Percentiles rank a stretch among this genome's conserved stretches.
Evolutionary conservation across 1,139 yeast species (phyloP).

Genomic region (Candida sojae): DNA sequence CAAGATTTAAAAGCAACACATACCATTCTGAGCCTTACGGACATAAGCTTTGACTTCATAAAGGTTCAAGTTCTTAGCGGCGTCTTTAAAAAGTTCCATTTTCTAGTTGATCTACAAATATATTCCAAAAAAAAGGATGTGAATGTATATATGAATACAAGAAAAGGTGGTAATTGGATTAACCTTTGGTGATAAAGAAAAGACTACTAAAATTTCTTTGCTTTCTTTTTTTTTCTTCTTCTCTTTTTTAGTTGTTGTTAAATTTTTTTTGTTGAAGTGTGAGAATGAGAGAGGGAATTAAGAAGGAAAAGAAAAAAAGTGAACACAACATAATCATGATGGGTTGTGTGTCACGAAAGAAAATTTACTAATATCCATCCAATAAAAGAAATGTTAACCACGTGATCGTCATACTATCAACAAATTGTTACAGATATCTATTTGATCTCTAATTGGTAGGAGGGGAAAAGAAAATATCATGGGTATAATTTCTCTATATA

Average conservation of each 20-base stretch:
- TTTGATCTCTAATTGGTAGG: too few relatives aligned
- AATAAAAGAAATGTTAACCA: too few relatives aligned
- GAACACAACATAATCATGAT: not conserved
- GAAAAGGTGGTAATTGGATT: not conserved
- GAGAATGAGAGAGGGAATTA: not conserved
- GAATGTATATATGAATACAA: not conserved
- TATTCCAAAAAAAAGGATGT: not conserved
- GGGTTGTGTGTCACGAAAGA: too few relatives aligned
- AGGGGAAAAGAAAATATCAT: too few relatives aligned
- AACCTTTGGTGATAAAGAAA: not conserved
- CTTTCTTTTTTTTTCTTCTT: too few relatives aligned
- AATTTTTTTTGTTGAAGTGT: too few relatives aligned
- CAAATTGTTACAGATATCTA: too few relatives aligned
- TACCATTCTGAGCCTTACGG: conserved; percentile 93
- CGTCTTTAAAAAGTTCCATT: conserved; percentile 71
- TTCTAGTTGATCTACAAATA: conserved; percentile 3
- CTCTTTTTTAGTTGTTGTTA: too few relatives aligned
- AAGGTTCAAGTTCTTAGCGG: conserved; percentile 77
- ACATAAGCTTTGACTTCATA: conserved; percentile 98
- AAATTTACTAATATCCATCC: too few relatives aligned
- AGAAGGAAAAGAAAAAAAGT: not conserved
- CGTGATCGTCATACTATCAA: too few relatives aligned
- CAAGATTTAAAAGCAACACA: conserved; percentile 17
- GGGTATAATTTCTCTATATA: too few relatives aligned
- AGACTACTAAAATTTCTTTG: not conserved